phyloP scores from a whole-genome alignment of 148 eudicot genomes.

The Simmondsia chinensis region DNA sequence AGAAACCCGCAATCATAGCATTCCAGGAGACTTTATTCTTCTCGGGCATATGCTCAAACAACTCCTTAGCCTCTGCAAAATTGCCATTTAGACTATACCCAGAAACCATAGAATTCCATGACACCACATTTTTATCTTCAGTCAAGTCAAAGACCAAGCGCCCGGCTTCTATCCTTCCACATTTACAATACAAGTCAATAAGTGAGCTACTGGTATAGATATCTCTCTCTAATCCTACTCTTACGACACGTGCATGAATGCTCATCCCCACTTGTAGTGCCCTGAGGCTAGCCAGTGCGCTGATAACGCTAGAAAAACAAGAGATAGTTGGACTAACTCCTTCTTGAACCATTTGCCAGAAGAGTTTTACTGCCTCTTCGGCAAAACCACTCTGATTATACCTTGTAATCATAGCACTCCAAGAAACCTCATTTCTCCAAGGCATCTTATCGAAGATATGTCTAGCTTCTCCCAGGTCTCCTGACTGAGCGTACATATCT shows the following conservation, averaged over 20 bases:
- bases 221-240: conserved; percentile 23
- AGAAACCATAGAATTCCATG: conserved; percentile 37
- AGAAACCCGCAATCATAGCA: too few species aligned
- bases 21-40: conserved; percentile 44
- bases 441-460: conserved; percentile 45
- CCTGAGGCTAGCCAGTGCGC: conserved; percentile 31
- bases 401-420: conserved; percentile 56
- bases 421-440: conserved; percentile 43
- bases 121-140: conserved; percentile 31
- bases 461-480: conserved; percentile 39
- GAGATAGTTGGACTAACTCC: conserved; percentile 30
- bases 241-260: conserved; percentile 24
- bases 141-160: conserved; percentile 22
- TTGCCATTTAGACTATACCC: conserved; percentile 39
- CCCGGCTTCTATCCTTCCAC: conserved; percentile 22
- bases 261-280: conserved; percentile 29
- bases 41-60: conserved; percentile 31
- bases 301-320: conserved; percentile 34
- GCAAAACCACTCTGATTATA: conserved; percentile 33
- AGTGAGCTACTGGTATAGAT: conserved; percentile 26
- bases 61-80: conserved; percentile 23
- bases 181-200: conserved; percentile 30
- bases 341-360: conserved; percentile 22
- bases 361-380: conserved; percentile 33
- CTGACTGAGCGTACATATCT: conserved; percentile 36